phyloP scores from a whole-genome alignment of 805 yeast species.

The Sugiyamaella marilandica region DNA sequence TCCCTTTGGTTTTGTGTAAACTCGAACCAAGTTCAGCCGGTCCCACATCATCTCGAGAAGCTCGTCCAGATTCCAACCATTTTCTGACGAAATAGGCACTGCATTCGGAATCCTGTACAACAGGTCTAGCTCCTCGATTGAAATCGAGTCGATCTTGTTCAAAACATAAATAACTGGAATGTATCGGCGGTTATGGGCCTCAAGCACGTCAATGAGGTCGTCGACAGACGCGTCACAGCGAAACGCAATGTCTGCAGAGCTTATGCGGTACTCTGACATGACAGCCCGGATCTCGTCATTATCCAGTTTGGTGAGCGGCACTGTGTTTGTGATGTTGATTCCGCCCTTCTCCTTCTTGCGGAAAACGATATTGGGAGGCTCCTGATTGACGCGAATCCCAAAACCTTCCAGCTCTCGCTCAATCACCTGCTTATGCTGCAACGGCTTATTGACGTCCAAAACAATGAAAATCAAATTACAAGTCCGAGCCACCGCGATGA shows the following conservation, averaged over 20 bases:
- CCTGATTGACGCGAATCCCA: constrained; percentile 88
- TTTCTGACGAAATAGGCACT: constrained; percentile 92
- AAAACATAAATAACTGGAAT: constrained; percentile 93
- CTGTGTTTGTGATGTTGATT: constrained; percentile 86
- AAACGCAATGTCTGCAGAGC: constrained; percentile 93
- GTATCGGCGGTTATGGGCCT: constrained; percentile 83
- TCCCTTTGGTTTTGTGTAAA: constrained; percentile 97
- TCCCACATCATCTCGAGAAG: constrained; percentile 95
- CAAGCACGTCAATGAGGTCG: constrained; percentile 90
- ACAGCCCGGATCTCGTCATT: constrained; percentile 94
- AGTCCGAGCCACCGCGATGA: constrained; percentile 98
- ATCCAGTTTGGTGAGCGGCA: constrained; percentile 85
- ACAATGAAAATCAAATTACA: constrained; percentile 91
- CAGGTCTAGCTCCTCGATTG: constrained; percentile 87
- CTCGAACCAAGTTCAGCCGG: constrained; percentile 82
- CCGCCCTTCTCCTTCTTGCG: constrained; percentile 97
- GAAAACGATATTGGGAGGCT: constrained; percentile 87
- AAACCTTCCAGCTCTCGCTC: constrained; percentile 96
- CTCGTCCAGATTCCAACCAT: constrained; percentile 97
- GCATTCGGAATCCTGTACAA: constrained; percentile 93
- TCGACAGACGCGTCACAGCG: constrained; percentile 98
- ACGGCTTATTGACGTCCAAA: constrained; percentile 91
- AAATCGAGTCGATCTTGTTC: constrained; percentile 93
- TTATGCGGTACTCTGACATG: constrained; percentile 89
- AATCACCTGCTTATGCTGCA: constrained; percentile 88